Conservation (phyloP, 2,329 filamentous ascomycete genomes). For the Ceratocystis diversiconidia region DNA sequence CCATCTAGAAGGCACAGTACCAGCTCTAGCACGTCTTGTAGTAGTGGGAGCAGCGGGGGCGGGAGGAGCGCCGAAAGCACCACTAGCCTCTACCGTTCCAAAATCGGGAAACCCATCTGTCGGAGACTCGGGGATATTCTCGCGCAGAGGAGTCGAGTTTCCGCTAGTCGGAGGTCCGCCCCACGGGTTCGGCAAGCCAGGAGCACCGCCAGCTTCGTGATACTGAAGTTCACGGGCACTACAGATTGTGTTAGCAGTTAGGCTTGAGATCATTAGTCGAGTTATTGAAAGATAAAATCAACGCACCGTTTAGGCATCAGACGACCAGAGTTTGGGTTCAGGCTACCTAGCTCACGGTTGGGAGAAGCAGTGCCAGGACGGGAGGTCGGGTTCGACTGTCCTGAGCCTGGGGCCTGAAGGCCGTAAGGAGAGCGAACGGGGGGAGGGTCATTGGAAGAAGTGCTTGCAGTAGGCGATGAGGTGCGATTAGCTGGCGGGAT, state of each 20-base stretch:
- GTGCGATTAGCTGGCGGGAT: conserved; percentile 57
- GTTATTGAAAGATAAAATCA: conserved; percentile 7
- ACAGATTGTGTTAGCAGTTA: conserved; percentile 1
- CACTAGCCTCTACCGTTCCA: conserved; percentile 37
- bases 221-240: conserved; percentile 95
- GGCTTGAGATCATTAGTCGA: too few relatives aligned
- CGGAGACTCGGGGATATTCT: conserved; percentile 94
- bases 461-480: conserved; percentile 64
- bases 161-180: conserved; percentile 92
- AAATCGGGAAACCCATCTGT: conserved; percentile 93
- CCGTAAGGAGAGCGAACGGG: conserved; percentile 60
- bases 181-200: conserved; percentile 60
- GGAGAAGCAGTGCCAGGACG: conserved; percentile 89
- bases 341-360: conserved; percentile 62
- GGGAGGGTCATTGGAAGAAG: conserved; percentile 64
- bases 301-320: conserved; percentile 86
- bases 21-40: conserved; percentile 70
- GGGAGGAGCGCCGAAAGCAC: neutral
- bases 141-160: conserved; percentile 86
- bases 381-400: conserved; percentile 44
- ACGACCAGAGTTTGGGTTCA: conserved; percentile 43
- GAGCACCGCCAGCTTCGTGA: conserved; percentile 65
- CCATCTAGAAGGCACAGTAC: conserved; percentile 91
- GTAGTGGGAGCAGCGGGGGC: conserved; percentile 42
- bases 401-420: conserved; percentile 43